Evolutionary conservation across 108 stramenopile genomes (phyloP), one percentile per base, ranked within the genome.

Genomic region (Skeletonema tropicum): DNA sequence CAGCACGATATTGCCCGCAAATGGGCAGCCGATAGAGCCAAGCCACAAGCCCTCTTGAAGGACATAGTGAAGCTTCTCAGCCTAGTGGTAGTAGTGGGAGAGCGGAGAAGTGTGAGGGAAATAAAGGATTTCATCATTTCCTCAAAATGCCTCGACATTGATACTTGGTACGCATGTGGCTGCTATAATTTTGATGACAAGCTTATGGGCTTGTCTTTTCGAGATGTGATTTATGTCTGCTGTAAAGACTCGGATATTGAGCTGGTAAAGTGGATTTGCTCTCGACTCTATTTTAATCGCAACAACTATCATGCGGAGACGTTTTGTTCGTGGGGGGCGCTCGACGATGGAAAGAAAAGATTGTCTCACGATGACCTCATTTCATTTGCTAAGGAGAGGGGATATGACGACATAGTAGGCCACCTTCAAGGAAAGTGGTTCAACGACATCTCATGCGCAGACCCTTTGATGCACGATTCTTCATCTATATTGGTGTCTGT

Each of bases 71-170:
- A 23, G 52, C 52, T 55, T 23, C 0, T 23, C 23, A 5, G n/a
- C 7, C 52, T 9, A 10, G 23, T 55, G 21, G 52, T 0, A 9
- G 52, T 9, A 10, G 23, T 55, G 21, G 52, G 6, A 9, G 52
- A 55, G 23, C 3, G 23, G 52, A 55, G 5, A 9, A 23, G 52
- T 23, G 19, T 10, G 23, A 21, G 7, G 0, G 9, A 55, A 55
- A 55, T 55, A 55, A 25, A 25, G 52, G 52, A 55, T 55, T 55
- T 25, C 23, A 55, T 55, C 21, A 55, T 23, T 55, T 21, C 52
- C 2, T 55, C 52, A 23, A 55, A 23, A 55, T 55, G 52, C 7
- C 52, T 55, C 21, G 7, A 55, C 19, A 23, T 55, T 9, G 52
- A 55, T 23, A 55, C 52, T 23, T 55, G 52, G 52, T 3, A 25